Evolutionary conservation across 2,329 filamentous ascomycete genomes (phyloP).

Genomic region (Mycosphaerella arachidis): DNA sequence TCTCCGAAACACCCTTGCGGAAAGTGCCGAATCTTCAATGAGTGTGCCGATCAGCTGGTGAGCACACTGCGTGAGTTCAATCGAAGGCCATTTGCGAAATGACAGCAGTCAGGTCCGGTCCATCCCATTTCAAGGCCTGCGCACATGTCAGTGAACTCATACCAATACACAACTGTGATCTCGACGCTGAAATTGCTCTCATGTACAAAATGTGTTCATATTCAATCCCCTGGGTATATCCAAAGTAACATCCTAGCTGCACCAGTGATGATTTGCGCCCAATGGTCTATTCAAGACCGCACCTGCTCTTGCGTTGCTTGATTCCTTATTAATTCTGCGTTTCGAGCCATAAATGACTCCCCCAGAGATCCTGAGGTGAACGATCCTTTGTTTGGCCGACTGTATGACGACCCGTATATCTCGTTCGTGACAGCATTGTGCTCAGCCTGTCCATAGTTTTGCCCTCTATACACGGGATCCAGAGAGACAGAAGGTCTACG

Average conservation of each 20-base stretch:
- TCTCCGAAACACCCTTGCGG: background rate
- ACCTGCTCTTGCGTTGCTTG: conserved; percentile 14
- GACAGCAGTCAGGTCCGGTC: background rate
- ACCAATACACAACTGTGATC: background rate
- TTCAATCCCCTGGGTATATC: background rate
- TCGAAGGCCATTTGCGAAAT: background rate
- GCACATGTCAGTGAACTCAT: background rate
- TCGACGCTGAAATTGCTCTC: background rate
- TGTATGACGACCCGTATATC: conserved; percentile 25
- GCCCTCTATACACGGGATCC: conserved; percentile 29
- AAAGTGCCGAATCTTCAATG: background rate
- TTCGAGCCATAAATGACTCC: conserved; percentile 34
- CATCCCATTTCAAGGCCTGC: background rate
- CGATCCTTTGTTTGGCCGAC: conserved; percentile 19
- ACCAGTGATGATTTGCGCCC: conserved; percentile 11
- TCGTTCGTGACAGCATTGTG: conserved; percentile 24
- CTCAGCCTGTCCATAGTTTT: conserved; percentile 22
- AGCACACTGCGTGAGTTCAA: background rate
- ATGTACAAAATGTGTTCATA: background rate
- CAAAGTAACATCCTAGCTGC: conserved; percentile 8
- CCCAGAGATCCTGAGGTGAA: conserved; percentile 32
- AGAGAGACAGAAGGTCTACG: conserved; percentile 29
- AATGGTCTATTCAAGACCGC: conserved; percentile 8
- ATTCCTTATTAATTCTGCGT: conserved; percentile 29
- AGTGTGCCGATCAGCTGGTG: background rate